A percentile compares a stretch with the other conserved stretches of the same genome.
Evolutionary conservation across 2,329 filamentous ascomycete genomes (phyloP).

Genomic region (Xylariaceae sp.): DNA sequence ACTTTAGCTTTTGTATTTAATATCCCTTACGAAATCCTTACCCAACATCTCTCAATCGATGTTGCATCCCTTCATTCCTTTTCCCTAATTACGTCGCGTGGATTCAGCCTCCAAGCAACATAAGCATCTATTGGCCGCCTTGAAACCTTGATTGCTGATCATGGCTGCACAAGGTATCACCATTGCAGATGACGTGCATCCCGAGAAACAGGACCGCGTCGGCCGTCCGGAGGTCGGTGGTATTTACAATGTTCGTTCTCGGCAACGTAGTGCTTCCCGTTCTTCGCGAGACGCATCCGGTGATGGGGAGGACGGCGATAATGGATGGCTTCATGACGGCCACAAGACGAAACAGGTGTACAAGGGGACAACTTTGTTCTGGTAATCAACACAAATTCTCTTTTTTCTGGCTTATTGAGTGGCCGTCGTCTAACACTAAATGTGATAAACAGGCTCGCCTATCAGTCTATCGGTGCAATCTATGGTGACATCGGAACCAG

Average conservation of each 20-base stretch:
- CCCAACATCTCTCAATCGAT: not conserved
- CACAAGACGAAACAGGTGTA: slow-evolving; percentile 36
- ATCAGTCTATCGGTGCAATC: slow-evolving; percentile 63
- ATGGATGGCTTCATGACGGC: slow-evolving; percentile 31
- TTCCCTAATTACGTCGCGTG: not conserved
- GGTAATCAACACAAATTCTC: slow-evolving; percentile 16
- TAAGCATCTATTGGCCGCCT: too few relatives aligned
- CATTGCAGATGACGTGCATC: slow-evolving; percentile 26
- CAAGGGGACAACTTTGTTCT: slow-evolving; percentile 34
- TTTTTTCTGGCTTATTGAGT: not conserved
- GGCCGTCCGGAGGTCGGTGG: slow-evolving; percentile 25
- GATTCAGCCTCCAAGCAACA: too few relatives aligned
- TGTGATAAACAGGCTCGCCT: slow-evolving; percentile 46
- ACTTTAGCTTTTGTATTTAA: too few relatives aligned
- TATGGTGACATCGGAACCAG: slow-evolving; percentile 64
- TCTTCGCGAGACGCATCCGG: slow-evolving; percentile 21
- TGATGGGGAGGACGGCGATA: slow-evolving; percentile 31
- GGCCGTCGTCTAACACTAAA: slow-evolving; percentile 2
- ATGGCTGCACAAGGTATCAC: slow-evolving; percentile 27
- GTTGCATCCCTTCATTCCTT: not conserved
- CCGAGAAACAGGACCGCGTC: slow-evolving; percentile 20
- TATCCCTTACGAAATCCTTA: slow-evolving; percentile 10
- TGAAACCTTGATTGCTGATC: not conserved
- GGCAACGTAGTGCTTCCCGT: slow-evolving; percentile 24
- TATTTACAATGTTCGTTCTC: slow-evolving; percentile 30